Percentiles rank a stretch among this genome's conserved stretches.
Evolutionary conservation across 2,329 filamentous ascomycete species (phyloP).

Genomic region (Pyricularia grisea): DNA sequence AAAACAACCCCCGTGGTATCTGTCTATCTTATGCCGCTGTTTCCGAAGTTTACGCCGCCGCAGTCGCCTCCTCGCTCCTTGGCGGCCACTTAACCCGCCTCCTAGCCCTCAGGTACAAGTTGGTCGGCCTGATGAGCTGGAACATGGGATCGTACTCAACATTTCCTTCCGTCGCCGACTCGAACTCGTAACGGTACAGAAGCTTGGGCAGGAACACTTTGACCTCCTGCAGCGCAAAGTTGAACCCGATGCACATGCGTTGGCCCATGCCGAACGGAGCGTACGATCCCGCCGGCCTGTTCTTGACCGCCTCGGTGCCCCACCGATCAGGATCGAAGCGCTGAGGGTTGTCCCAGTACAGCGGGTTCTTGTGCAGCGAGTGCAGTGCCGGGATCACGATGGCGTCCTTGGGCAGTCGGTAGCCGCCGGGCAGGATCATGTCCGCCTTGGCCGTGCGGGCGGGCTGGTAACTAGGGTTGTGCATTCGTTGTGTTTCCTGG

Average conservation of each 20-base stretch:
- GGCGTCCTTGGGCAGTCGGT: slow-evolving; percentile 39
- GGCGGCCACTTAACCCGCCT: slow-evolving; percentile 38
- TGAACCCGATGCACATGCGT: slow-evolving; percentile 54
- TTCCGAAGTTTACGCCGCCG: not conserved
- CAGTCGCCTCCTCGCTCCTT: not conserved
- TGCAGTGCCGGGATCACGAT: slow-evolving; percentile 45
- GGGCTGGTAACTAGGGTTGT: slow-evolving; percentile 53
- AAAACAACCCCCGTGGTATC: not conserved
- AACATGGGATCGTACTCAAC: slow-evolving; percentile 52
- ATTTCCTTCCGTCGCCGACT: slow-evolving; percentile 34
- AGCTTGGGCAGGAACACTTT: slow-evolving; percentile 50
- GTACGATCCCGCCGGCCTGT: slow-evolving; percentile 40
- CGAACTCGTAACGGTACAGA: slow-evolving; percentile 48
- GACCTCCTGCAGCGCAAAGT: slow-evolving; percentile 52
- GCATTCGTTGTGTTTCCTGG: slow-evolving; percentile 43
- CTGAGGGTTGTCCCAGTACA: slow-evolving; percentile 47
- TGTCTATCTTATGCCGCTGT: not conserved
- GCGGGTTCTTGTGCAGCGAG: slow-evolving; percentile 42
- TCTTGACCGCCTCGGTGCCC: slow-evolving; percentile 43
- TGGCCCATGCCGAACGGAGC: slow-evolving; percentile 49
- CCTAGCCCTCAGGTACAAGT: slow-evolving; percentile 41
- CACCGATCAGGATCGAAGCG: slow-evolving; percentile 52
- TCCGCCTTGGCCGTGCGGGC: slow-evolving; percentile 46
- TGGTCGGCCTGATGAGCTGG: slow-evolving; percentile 45
- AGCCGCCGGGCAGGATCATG: slow-evolving; percentile 49